These are phyloP conservation scores for Dendrobium officinale DNA, from an alignment of 106 monocot species.

Conservation along the genomic window DNA sequence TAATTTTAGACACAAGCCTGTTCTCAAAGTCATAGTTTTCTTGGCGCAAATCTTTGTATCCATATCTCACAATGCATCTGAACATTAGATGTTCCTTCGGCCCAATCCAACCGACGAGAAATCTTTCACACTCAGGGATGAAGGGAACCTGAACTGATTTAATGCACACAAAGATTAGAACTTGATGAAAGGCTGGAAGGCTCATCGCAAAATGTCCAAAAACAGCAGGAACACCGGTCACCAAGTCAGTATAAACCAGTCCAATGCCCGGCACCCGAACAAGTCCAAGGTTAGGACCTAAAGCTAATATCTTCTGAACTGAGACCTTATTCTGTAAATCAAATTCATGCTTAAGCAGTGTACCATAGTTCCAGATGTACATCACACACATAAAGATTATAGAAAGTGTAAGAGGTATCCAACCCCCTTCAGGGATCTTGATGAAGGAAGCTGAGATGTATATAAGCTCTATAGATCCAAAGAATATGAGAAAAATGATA, in stretches of 20 bases:
- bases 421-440: constrained; percentile 76
- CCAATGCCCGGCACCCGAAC: constrained; percentile 82
- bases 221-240: constrained; percentile 64
- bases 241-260: constrained; percentile 54
- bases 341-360: constrained; percentile 53
- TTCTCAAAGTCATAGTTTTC: constrained; percentile 57
- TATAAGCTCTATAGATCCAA: constrained; percentile 49
- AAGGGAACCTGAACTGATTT: constrained; percentile 60
- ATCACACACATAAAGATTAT: constrained; percentile 55
- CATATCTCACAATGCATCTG: constrained; percentile 56
- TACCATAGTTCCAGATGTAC: constrained; percentile 81
- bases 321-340: constrained; percentile 80
- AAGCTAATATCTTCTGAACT: constrained; percentile 38
- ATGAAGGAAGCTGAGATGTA: constrained; percentile 49
- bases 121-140: constrained; percentile 40
- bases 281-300: constrained; percentile 64
- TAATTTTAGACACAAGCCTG: constrained; percentile 38
- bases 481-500: constrained; percentile 30
- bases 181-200: constrained; percentile 79
- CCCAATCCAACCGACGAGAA: constrained; percentile 56
- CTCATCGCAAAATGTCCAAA: constrained; percentile 77
- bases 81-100: constrained; percentile 55
- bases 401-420: constrained; percentile 60
- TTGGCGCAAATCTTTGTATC: constrained; percentile 49
- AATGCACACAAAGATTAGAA: constrained; percentile 66